phyloP scores from a whole-genome alignment of 768 basidiomycete genomes.

The Suillus decipiens region DNA sequence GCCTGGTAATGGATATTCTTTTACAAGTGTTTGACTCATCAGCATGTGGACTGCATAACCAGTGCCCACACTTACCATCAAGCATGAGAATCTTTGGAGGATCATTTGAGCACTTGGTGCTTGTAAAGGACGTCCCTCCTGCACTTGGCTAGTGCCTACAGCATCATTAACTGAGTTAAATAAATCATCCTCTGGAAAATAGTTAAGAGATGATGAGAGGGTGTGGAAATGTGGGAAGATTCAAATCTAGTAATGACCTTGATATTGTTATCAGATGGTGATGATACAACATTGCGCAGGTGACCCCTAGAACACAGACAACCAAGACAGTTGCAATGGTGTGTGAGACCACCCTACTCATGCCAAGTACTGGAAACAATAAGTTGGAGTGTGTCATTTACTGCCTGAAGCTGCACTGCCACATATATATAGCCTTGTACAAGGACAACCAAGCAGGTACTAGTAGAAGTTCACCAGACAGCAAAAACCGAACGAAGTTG shows the following conservation, averaged over 20 bases:
- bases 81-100: not conserved
- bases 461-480: not conserved
- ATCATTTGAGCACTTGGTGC: not conserved
- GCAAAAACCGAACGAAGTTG: no score
- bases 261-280: not conserved
- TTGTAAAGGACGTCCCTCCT: not conserved
- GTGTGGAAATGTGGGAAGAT: slow-evolving; percentile 1
- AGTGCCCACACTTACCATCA: no score
- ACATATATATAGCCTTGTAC: not conserved
- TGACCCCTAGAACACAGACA: slow-evolving; percentile 3
- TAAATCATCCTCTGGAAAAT: not conserved
- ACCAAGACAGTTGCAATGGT: not conserved
- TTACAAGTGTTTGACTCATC: not conserved
- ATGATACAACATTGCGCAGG: slow-evolving; percentile 1
- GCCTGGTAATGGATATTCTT: not conserved
- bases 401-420: no score
- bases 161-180: not conserved
- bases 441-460: not conserved
- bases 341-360: slow-evolving; percentile 3
- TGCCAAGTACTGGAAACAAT: not conserved
- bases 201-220: not conserved
- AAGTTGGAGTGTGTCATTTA: not conserved
- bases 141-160: not conserved
- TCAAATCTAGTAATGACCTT: not conserved
- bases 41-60: not conserved